Evolutionary conservation across 1,139 yeast species (phyloP), one percentile per base, ranked within the genome.

Genomic region (Protomyces macrosporus): DNA sequence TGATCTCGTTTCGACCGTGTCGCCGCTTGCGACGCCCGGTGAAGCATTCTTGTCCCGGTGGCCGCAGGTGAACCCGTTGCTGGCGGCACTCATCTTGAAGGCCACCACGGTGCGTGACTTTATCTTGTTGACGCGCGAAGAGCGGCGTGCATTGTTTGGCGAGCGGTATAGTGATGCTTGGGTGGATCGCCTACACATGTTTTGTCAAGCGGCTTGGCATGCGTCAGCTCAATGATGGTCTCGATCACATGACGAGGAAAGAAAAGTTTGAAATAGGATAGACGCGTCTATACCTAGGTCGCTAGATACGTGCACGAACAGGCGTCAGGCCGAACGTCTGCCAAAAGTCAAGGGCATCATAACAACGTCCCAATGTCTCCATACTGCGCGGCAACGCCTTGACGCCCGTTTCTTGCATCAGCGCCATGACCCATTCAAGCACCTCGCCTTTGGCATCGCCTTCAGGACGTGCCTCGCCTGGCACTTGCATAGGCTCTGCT

Each of bases 271-370:
- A 37, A 37, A 37, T 1, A 37, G 1, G 10, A 37, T n/a, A 37
- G 10, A 37, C n/a, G 42, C n/a, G 2, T 30, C 10, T 14, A 16
- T 33, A 6, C n/a, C n/a, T 32, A 23, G 4, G 36, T 10, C 5
- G 6, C 45, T 33, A 58, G 36, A 58, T 58, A 12, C 62, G 45
- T 6, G 62, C 62, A 7, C 62, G 42, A 2, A 58, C 62, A 55
- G 62, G 62, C 45, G 53, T 42, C 37, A 58, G 30, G 5, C 52
- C 30, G 30, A 58, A 58, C 4, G 55, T 51, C 16, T 40, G 52
- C 62, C 62, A 58, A 42, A 58, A 58, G 30, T 58, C 62, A 6
- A 55, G 45, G 4, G 62, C 53, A 42, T 58, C 62, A 34, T 58
- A 58, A 33, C 62, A 58, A 32, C 62, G 62, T 14, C 62, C 62